These are phyloP conservation scores for Penicillium occitanis DNA, from an alignment of 2,329 filamentous ascomycete species.

Conservation along the genomic window DNA sequence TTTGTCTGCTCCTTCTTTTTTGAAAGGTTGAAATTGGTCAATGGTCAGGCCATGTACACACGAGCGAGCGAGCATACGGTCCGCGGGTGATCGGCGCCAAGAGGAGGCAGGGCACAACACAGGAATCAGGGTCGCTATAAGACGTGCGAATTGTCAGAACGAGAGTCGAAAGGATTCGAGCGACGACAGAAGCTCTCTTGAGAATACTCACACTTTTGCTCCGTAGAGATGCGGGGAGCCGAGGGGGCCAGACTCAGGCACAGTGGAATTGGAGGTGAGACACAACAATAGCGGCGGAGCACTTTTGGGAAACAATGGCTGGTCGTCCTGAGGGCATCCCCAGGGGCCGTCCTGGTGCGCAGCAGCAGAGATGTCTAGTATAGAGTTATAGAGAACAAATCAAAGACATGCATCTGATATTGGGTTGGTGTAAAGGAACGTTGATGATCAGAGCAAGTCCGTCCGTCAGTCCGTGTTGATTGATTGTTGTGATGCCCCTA, in stretches of 20 bases:
- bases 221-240: slow-evolving; percentile 18
- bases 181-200: background rate
- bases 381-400: background rate
- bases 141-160: slow-evolving; percentile 6
- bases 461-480: background rate
- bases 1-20: background rate
- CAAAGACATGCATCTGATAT: background rate
- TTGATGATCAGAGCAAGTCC: background rate
- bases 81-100: slow-evolving; percentile 23
- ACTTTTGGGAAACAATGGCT: slow-evolving; percentile 30
- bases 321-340: slow-evolving; percentile 31
- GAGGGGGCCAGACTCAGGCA: slow-evolving; percentile 17
- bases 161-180: background rate
- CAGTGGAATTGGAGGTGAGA: slow-evolving; percentile 34
- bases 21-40: background rate
- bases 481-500: slow-evolving; percentile 8
- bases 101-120: slow-evolving; percentile 19
- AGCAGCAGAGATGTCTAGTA: slow-evolving; percentile 11
- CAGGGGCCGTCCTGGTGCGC: slow-evolving; percentile 16
- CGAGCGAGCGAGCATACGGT: slow-evolving; percentile 8
- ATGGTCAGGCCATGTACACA: slow-evolving; percentile 20
- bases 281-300: slow-evolving; percentile 35
- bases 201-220: background rate
- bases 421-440: background rate
- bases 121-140: slow-evolving; percentile 6